phyloP scores from a whole-genome alignment of 371 early-diverging fungal genomes.

The Syncephalis plumigaleata region DNA sequence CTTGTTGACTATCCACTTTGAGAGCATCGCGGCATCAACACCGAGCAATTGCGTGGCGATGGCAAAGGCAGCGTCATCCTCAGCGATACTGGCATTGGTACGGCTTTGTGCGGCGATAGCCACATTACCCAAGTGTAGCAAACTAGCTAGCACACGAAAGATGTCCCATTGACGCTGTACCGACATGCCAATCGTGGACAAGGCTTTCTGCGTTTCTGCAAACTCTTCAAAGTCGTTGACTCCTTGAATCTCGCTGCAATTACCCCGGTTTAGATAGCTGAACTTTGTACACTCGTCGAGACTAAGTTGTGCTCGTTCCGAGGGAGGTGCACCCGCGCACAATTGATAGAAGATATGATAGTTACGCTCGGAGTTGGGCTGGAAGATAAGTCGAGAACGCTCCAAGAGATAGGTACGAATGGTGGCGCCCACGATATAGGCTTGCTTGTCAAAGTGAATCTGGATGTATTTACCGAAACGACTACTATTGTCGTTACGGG shows the following conservation, averaged over 20 bases:
- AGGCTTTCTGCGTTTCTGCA: conserved; percentile 61
- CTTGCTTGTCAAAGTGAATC: conserved; percentile 61
- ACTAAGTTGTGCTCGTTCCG: conserved; percentile 61
- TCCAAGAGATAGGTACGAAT: conserved; percentile 97
- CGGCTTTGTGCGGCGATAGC: conserved; percentile 55
- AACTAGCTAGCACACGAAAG: conserved; percentile 74
- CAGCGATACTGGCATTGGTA: conserved; percentile 36
- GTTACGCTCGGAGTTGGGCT: conserved; percentile 85
- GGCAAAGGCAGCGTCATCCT: conserved; percentile 45
- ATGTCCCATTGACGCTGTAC: conserved; percentile 73
- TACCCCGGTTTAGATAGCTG: conserved; percentile 77
- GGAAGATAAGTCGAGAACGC: conserved; percentile 87
- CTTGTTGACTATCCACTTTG: conserved; percentile 75
- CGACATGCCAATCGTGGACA: conserved; percentile 71
- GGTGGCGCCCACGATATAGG: conserved; percentile 82
- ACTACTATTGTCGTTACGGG: conserved; percentile 95
- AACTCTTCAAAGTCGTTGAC: conserved; percentile 89
- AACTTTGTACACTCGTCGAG: conserved; percentile 57
- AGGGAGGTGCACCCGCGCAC: conserved; percentile 60
- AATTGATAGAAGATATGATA: conserved; percentile 98
- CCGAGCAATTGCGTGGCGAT: conserved; percentile 52
- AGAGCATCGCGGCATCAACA: conserved; percentile 52
- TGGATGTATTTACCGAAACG: conserved; percentile 97
- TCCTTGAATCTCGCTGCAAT: conserved; percentile 57
- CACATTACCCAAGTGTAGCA: conserved; percentile 88